Base-by-base conservation (phyloP, 1,139 yeast genomes). In the Kodamaea sp. region DNA sequence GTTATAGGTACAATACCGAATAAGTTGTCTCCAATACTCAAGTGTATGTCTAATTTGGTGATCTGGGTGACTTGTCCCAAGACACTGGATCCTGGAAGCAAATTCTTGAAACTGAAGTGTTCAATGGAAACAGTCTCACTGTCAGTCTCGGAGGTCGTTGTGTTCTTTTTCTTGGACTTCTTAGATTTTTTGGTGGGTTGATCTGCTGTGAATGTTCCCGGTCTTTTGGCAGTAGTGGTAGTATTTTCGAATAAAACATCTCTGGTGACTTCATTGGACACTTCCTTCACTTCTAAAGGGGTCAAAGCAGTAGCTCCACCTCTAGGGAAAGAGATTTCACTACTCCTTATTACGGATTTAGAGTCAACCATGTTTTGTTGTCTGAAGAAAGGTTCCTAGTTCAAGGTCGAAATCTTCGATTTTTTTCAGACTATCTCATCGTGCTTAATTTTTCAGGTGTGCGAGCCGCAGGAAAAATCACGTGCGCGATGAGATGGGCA, bases 231-330 rank as follows among this genome's bases (percentile, higher is more conserved):
- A 11, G 62, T 34, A 12, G 56, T 60, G 15, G 71, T 49, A 29
- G 68, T 61, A 4, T 18, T 15, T 49, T 78, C 90, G 48, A 85
- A 85, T 36, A 87, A 67, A 18, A 86, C 95, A 66, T 92, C 98
- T 48, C 77, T 77, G 21, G 90, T 81, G 28, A 94, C 98, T 59
- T 92, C 96, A 54, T 88, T 89, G 25, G 96, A 82, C 35, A 90
- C 94, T 56, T 89, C 95, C 58, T 89, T 89, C 48, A 88, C 80
- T 63, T 92, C 99, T 47, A 92, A 66, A 4, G 98, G 90, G 3
- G 96, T 79, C 57, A 90, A 73, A 12, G 81, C 87, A 15, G 90
- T 76, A 8, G 85, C 78, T 36, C 97, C 97, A 50, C 98, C 98
- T 78, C 99, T 83, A 32, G 98, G 98, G 56, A 92, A 92, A 13